These are phyloP conservation scores for Geum urbanum DNA, from an alignment of 306 rosid species.

Conservation along the genomic window DNA sequence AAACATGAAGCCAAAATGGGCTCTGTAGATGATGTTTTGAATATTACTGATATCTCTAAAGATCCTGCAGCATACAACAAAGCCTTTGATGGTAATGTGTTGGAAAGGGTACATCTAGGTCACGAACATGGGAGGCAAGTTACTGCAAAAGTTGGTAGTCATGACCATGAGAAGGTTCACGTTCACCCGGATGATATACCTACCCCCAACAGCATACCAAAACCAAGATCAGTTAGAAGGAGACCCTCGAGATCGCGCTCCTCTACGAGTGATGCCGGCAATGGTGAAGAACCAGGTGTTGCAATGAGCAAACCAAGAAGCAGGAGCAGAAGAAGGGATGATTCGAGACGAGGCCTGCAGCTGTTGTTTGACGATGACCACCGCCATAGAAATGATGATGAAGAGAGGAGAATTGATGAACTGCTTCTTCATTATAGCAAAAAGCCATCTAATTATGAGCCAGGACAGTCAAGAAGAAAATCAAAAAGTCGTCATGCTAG, in stretches of 20 bases:
- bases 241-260: conserved; percentile 65
- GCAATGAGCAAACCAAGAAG: conserved; percentile 58
- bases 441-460: conserved; percentile 49
- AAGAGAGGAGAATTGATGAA: conserved; percentile 80
- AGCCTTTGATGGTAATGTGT: conserved; percentile 32
- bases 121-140: conserved; percentile 41
- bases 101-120: conserved; percentile 40
- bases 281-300: conserved; percentile 40
- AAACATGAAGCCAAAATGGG: conserved; percentile 27
- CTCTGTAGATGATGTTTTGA: conserved; percentile 29
- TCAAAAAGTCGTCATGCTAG: conserved; percentile 57
- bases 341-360: conserved; percentile 62
- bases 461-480: conserved; percentile 57
- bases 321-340: conserved; percentile 61
- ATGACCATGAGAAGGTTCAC: conserved; percentile 39
- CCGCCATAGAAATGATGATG: conserved; percentile 53
- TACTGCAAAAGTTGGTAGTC: conserved; percentile 34
- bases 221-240: conserved; percentile 60
- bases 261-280: conserved; percentile 31
- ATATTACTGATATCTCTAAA: conserved; percentile 21
- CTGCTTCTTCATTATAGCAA: conserved; percentile 81
- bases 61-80: conserved; percentile 41
- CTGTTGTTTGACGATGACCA: conserved; percentile 69
- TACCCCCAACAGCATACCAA: conserved; percentile 35
- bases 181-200: conserved; percentile 32